Percentiles rank a stretch among this genome's conserved stretches.
Evolutionary conservation across 345 rosid species (phyloP).

Genomic region (Citrus australasica): DNA sequence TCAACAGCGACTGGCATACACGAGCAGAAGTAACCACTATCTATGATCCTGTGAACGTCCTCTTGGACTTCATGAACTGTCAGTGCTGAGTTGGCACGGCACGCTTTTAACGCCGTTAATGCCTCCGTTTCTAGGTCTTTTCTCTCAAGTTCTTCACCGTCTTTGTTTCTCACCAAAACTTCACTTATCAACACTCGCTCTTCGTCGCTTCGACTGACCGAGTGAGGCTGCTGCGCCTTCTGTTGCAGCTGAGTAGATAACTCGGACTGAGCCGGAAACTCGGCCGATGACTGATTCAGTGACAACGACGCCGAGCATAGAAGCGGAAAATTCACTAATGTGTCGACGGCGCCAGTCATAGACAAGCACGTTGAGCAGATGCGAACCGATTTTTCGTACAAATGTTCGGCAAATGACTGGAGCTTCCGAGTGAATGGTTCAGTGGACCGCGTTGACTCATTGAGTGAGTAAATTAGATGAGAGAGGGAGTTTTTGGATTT

Average conservation of each 20-base stretch:
- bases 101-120: conserved; percentile 73
- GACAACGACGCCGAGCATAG: conserved; percentile 59
- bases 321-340: conserved; percentile 28
- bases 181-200: conserved; percentile 91
- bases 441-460: neutral
- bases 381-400: conserved; percentile 18
- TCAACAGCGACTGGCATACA: conserved; percentile 95
- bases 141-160: conserved; percentile 92
- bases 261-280: conserved; percentile 2
- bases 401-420: conserved; percentile 15
- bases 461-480: conserved; percentile 32
- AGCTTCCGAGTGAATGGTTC: neutral
- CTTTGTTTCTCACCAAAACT: conserved; percentile 85
- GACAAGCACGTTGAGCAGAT: conserved; percentile 53
- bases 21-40: conserved; percentile 86
- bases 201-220: conserved; percentile 50
- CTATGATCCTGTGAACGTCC: conserved; percentile 89
- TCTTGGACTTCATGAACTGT: conserved; percentile 87
- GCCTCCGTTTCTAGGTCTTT: conserved; percentile 92
- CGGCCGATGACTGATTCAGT: conserved; percentile 6
- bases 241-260: conserved; percentile 6
- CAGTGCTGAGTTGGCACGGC: conserved; percentile 87
- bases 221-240: conserved; percentile 50
- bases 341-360: conserved; percentile 15
- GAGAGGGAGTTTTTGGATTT: conserved; percentile 24